phyloP scores from a whole-genome alignment of 768 basidiomycete genomes.

The Lactarius vividus region DNA sequence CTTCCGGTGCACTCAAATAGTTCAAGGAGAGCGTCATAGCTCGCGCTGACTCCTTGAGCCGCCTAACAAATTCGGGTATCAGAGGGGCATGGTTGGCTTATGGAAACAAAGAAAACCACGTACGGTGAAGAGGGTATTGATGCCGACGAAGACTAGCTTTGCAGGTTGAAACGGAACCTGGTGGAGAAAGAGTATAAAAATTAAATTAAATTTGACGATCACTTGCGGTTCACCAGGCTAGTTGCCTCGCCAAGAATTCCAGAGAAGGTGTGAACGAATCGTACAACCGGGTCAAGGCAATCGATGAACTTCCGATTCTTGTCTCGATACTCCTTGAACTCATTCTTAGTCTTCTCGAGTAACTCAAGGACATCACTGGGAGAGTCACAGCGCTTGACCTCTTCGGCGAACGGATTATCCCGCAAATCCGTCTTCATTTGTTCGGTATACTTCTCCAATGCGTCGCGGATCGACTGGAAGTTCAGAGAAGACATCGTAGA shows the following conservation, averaged over 20 bases:
- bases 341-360: background rate
- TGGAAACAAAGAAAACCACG: too few relatives aligned
- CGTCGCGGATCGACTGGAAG: background rate
- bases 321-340: slow-evolving; percentile 3
- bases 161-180: too few relatives aligned
- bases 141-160: too few relatives aligned
- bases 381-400: background rate
- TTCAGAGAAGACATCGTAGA: background rate
- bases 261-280: background rate
- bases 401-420: background rate
- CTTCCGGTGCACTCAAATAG: background rate
- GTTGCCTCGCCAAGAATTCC: background rate
- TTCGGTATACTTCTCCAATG: background rate
- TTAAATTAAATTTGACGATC: background rate
- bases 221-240: background rate
- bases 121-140: too few relatives aligned
- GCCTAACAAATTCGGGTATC: background rate
- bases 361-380: background rate
- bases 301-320: background rate
- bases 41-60: slow-evolving; percentile 6
- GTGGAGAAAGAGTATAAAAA: background rate
- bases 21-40: slow-evolving; percentile 16
- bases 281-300: background rate
- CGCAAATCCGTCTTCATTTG: background rate
- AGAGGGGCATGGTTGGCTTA: too few relatives aligned